Base-by-base conservation (phyloP, 1,284 basidiomycete species). In the Dichomitus squalens region DNA sequence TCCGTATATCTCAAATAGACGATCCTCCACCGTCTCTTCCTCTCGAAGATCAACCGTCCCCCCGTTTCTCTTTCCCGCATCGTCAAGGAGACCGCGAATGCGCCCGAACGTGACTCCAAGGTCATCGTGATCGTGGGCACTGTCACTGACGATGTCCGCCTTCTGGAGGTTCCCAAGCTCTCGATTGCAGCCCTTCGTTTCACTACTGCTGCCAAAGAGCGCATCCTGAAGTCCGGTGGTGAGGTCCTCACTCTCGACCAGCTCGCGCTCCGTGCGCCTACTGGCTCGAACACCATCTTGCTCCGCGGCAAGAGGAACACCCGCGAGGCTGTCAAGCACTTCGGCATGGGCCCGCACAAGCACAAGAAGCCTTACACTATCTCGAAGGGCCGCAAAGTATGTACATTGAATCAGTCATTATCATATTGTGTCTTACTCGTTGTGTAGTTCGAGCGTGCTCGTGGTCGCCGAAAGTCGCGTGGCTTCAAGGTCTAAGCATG, bases 11-110 rank as follows among this genome's bases (percentile, higher is more conserved):
- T 47, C 34, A 39, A 35, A 50, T 65, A 92, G 89, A 92, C 88
- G 72, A 83, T 99, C 78, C 94, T 99, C 72, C 93, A 90, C 79
- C 92, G 96, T 61, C 89, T 99, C 63, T 99, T 95, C 85, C 90
- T 96, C 79, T 95, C 93, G 75, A 95, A 96, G 85, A 88, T 86
- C 86, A 99, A 99, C 88, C 93, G 95, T 66, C 95, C 97, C 53
- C 97, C 97, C 58, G 80, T 99, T 66, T 98, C 96, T 70, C 83
- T 98, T 69, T 97, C 95, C 62, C 86, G 90, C 72, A 92, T 97
- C 70, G 78, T 88, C 64, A 93, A 88, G 77, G 89, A 95, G 76
- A 93, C 92, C 53, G 73, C 81, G 58, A 81, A 78, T 65, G 84
- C 87, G 56, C 78, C 85, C 64, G 87, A 93, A 64, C 86, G 85